Evolutionary conservation across 768 basidiomycete genomes (phyloP).

Genomic region (Suillus subluteus): DNA sequence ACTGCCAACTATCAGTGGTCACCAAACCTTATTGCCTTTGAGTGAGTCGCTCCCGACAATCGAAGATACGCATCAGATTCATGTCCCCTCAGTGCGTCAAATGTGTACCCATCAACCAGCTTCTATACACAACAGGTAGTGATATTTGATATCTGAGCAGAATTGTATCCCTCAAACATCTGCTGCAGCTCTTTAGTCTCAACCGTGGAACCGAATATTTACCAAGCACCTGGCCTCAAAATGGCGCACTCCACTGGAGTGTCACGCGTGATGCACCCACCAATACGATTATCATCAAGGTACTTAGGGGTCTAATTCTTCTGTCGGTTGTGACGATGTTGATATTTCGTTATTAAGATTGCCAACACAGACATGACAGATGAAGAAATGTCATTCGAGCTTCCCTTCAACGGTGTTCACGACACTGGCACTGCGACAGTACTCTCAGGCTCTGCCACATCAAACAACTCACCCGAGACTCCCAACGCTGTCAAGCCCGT

Average conservation of each 20-base stretch:
- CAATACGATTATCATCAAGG: constrained; percentile 60
- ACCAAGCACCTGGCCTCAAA: constrained; percentile 59
- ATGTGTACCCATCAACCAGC: constrained; percentile 62
- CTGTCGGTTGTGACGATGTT: neutral
- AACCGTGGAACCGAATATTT: constrained; percentile 67
- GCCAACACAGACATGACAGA: constrained; percentile 51
- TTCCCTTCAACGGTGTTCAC: constrained; percentile 56
- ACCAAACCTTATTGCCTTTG: constrained; percentile 62
- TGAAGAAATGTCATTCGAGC: constrained; percentile 49
- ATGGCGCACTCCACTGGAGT: constrained; percentile 65
- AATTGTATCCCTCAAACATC: neutral
- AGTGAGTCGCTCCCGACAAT: constrained; percentile 44
- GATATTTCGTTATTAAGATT: constrained; percentile 40
- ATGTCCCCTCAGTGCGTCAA: constrained; percentile 44
- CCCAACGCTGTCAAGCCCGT: constrained; percentile 53
- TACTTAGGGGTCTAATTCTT: constrained; percentile 17
- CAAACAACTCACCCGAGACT: constrained; percentile 57
- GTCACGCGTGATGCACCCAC: constrained; percentile 42
- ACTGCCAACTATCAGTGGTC: constrained; percentile 62
- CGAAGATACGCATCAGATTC: neutral
- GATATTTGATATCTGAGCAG: neutral
- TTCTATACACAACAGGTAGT: constrained; percentile 64
- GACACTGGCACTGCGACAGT: constrained; percentile 48
- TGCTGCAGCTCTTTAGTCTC: constrained; percentile 58
- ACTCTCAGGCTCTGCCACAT: constrained; percentile 50